phyloP scores from a whole-genome alignment of 345 rosid genomes.

The Gossypium ekmanianum region DNA sequence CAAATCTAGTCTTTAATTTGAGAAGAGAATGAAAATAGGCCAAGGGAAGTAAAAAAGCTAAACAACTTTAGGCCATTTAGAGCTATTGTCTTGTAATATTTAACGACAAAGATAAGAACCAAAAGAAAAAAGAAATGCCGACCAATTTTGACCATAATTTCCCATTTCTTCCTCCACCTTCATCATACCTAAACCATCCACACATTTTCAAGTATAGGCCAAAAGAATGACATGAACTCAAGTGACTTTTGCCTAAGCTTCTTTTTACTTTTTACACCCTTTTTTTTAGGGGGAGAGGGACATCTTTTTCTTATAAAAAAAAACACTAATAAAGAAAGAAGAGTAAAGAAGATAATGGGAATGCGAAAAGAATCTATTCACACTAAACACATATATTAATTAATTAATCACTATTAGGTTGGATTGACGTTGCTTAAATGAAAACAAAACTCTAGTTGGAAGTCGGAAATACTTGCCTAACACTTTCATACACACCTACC shows the following conservation, averaged over 20 bases:
- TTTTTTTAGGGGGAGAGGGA: too few relatives aligned
- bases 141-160: conserved; percentile 17
- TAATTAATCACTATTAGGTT: conserved; percentile 14
- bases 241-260: background rate
- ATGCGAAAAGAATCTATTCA: conserved; percentile 2
- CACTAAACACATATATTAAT: background rate
- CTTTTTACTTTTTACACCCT: background rate
- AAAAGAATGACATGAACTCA: conserved; percentile 2
- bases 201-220: conserved; percentile 4
- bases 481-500: conserved; percentile 13
- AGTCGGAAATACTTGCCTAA: conserved; percentile 24
- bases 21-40: background rate
- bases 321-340: too few relatives aligned
- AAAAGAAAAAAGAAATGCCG: background rate
- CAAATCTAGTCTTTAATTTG: background rate
- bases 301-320: too few relatives aligned
- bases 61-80: background rate
- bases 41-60: background rate
- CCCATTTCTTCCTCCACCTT: background rate
- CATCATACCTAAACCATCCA: conserved; percentile 33
- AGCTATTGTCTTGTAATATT: conserved; percentile 17
- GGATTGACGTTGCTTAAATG: conserved; percentile 3
- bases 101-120: conserved; percentile 14
- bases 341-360: background rate
- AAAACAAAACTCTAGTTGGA: conserved; percentile 9